Conservation (phyloP, 1,139 yeast species). For the Debaryomyces subglobosus region DNA sequence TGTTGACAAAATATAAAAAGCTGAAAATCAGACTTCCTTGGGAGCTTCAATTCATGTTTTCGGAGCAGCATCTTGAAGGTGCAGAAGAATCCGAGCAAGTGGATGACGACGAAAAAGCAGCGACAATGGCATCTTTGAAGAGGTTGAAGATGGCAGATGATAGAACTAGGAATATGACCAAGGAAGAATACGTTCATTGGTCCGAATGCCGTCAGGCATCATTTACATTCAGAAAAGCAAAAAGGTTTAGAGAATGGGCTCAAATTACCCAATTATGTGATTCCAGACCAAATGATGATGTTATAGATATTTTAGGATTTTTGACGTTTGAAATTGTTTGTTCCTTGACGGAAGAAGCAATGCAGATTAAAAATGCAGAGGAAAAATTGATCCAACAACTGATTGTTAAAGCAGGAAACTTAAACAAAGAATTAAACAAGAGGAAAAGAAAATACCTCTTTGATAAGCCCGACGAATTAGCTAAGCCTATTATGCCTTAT, state of each 20-base stretch:
- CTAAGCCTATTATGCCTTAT: constrained; percentile 77
- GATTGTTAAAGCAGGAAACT: constrained; percentile 24
- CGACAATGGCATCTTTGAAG: constrained; percentile 83
- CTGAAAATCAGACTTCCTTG: constrained; percentile 87
- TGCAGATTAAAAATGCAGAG: constrained; percentile 74
- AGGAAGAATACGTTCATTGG: constrained; percentile 98
- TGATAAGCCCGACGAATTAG: constrained; percentile 89
- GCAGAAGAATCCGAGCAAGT: constrained; percentile 78
- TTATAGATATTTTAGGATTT: constrained; percentile 92
- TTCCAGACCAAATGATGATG: constrained; percentile 93
- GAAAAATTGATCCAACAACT: constrained; percentile 45
- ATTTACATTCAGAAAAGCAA: constrained; percentile 90
- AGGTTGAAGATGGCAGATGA: constrained; percentile 93
- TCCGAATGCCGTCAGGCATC: constrained; percentile 98
- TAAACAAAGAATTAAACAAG: constrained; percentile 27
- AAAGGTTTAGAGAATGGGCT: constrained; percentile 96
- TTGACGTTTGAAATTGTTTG: constrained; percentile 96
- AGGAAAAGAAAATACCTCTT: constrained; percentile 66
- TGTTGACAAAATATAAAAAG: constrained; percentile 68
- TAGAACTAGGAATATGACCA: constrained; percentile 89
- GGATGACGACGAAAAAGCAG: constrained; percentile 89
- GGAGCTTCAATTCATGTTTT: constrained; percentile 93
- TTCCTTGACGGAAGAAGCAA: constrained; percentile 88
- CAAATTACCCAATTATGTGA: constrained; percentile 84
- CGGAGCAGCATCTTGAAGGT: constrained; percentile 85